Base-by-base conservation (phyloP, 345 rosid genomes). In the Lagerstroemia speciosa region DNA sequence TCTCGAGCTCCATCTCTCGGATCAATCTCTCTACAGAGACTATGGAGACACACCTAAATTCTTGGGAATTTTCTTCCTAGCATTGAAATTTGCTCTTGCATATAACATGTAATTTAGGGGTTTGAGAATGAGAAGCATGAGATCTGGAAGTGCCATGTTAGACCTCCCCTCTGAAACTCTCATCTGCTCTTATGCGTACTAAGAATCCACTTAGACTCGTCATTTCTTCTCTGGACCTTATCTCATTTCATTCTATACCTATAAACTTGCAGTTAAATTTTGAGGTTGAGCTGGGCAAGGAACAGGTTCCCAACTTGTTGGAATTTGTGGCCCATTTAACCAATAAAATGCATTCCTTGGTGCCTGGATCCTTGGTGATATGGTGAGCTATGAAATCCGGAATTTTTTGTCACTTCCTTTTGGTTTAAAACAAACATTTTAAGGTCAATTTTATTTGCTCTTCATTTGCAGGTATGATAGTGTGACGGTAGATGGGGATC, bases 301-400 rank as follows among this genome's bases (percentile, higher is more conserved):
- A 62, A 41, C 88, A 76, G 65, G 81, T 91, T 60, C 87, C 88
- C 9, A 83, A 79, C 71, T 20, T 91, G 81, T 78, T 67, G 75
- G 96, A 86, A 65, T 93, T 93, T 34, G 81, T 91, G 22, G 52
- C 85, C 75, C 92, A 93, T 76, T 75, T 91, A 70, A 89, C 89
- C 34, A 76, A 81, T 71, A 77, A 71, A 46, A 87, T 89, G 91
- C 98, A 91, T 69, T 80, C 82, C 50, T 76, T 79, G 22, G 34
- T 76, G 69, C 90, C 94, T 71, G 96, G 87, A 67, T 85, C 90
- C 69, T 74, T 89, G 66, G 90, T 91, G 53, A 85, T 93, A 77
- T 91, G 96, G 98, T 90, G 64, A 69, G 85, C 72, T 33, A 46
- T 27, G 61, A 65, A 84, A 71, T 31, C 60, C 20, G 7, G 14